A percentile compares a stretch with the other conserved stretches of the same genome.
These are phyloP conservation scores for Neostapfia colusana DNA, from an alignment of 176 grass and related monocot genomes.

Conservation along the genomic window DNA sequence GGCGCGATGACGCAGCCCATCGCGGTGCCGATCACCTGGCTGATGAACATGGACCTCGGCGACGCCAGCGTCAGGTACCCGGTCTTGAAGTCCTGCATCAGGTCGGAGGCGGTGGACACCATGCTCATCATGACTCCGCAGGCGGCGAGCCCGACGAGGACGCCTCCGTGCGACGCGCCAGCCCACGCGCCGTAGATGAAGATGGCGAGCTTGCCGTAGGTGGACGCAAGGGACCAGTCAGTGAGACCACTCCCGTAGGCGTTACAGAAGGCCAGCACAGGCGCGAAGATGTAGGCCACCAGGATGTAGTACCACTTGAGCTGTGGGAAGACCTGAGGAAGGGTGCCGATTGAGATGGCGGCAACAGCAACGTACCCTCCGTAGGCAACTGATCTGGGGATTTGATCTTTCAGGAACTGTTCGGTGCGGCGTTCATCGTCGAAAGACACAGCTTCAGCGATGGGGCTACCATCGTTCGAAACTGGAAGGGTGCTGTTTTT, in stretches of 20 bases:
- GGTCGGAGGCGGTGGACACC: conserved; percentile 39
- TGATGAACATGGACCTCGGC: conserved; percentile 63
- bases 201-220: conserved; percentile 72
- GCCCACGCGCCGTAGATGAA: conserved; percentile 66
- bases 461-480: conserved; percentile 16
- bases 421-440: conserved; percentile 61
- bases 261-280: conserved; percentile 78
- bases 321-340: conserved; percentile 59
- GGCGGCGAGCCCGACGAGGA: conserved; percentile 56
- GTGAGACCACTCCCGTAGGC: conserved; percentile 71
- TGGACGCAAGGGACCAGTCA: conserved; percentile 66
- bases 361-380: conserved; percentile 50
- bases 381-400: conserved; percentile 44
- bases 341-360: conserved; percentile 32
- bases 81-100: conserved; percentile 80
- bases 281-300: conserved; percentile 54
- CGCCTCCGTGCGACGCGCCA: conserved; percentile 59
- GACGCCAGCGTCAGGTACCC: conserved; percentile 72
- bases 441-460: conserved; percentile 36
- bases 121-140: conserved; percentile 88
- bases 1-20: conserved; percentile 69
- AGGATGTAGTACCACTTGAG: conserved; percentile 84
- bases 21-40: conserved; percentile 67
- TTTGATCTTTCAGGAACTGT: conserved; percentile 64
- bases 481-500: conserved; percentile 46